phyloP scores from a whole-genome alignment of 2,329 filamentous ascomycete genomes.

The Aspergillus alliaceus region DNA sequence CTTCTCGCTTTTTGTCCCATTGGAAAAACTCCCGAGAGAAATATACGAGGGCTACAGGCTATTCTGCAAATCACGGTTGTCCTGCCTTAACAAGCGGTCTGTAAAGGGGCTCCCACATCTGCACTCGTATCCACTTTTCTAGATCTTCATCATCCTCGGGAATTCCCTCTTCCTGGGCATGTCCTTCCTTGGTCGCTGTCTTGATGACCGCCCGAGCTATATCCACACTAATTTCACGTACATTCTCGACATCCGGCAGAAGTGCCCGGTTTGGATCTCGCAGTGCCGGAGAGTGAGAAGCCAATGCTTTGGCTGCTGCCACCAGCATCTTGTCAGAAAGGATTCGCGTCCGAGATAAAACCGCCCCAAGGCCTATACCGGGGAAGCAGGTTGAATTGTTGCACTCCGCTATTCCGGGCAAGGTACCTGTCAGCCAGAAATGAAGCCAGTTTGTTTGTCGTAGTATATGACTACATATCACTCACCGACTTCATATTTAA shows the following conservation, averaged over 20 bases:
- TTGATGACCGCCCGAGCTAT: slow-evolving; percentile 76
- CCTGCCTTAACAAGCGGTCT: slow-evolving; percentile 22
- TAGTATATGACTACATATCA: neutral
- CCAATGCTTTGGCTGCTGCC: slow-evolving; percentile 72
- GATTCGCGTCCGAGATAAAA: slow-evolving; percentile 66
- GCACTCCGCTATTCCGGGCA: slow-evolving; percentile 66
- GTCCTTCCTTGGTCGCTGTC: slow-evolving; percentile 66
- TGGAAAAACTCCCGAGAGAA: neutral
- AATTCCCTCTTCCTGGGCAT: slow-evolving; percentile 66
- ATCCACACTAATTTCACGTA: slow-evolving; percentile 72
- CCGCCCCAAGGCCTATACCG: slow-evolving; percentile 76
- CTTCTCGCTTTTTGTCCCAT: neutral
- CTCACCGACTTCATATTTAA: slow-evolving; percentile 56
- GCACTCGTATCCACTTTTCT: slow-evolving; percentile 41
- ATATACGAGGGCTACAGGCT: neutral
- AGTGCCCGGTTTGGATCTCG: slow-evolving; percentile 64
- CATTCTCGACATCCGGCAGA: slow-evolving; percentile 72
- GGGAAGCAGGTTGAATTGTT: slow-evolving; percentile 88
- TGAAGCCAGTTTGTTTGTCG: neutral
- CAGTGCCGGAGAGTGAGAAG: slow-evolving; percentile 69
- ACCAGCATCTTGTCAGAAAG: slow-evolving; percentile 80
- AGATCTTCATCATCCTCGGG: slow-evolving; percentile 48
- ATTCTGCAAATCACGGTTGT: neutral
- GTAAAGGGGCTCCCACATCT: slow-evolving; percentile 46
- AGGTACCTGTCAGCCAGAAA: slow-evolving; percentile 30